Base-by-base conservation (phyloP, 345 rosid species). In the Camelina laxa region DNA sequence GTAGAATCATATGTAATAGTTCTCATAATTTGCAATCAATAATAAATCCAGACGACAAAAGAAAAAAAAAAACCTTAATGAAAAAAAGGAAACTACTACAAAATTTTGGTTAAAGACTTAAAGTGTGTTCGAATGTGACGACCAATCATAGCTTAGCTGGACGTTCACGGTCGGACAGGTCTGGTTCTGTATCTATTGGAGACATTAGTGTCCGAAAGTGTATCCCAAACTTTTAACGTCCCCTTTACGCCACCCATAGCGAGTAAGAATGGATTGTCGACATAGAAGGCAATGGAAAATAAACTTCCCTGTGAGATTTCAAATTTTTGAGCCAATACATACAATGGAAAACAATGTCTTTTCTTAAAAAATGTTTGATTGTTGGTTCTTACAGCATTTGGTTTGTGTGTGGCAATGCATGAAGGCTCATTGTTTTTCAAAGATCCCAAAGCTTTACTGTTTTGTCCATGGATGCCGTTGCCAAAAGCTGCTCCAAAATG, bases 201-300 rank as follows among this genome's bases (percentile, higher is more conserved):
- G 31, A 87, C 84, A 8, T 77, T 81, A 0, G 80, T 69, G 20
- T 89, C 93, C 2, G 86, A 77, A 64, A 49, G 79, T 2, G 82
- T 81, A 76, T 92, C 89, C 97, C 92, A 22, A 27, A 49, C 5
- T 19, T 49, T 7, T 48, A 48, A 48, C 16, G 12, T 6, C 4
- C 58, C 33, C 8, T 11, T 12, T 12, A 6, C 3, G 33, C 35
- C 59, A 53, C 58, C 33, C 16, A 53, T 53, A 53, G 58, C 33
- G 33, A 53, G 58, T 24, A 54, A 13, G 35, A 24, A 54, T 2
- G 59, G 35, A 24, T 24, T 54, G 33, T 24, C 33, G 4, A 5
- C 0, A 12, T 17, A 13, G 59, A 54, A 54, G 0, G 35, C 33
- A 54, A 54, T 54, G 59, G 2, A 24, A 14, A 12, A 13, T 13